phyloP scores from a whole-genome alignment of 2,329 filamentous ascomycete species.

The Claviceps monticola region DNA sequence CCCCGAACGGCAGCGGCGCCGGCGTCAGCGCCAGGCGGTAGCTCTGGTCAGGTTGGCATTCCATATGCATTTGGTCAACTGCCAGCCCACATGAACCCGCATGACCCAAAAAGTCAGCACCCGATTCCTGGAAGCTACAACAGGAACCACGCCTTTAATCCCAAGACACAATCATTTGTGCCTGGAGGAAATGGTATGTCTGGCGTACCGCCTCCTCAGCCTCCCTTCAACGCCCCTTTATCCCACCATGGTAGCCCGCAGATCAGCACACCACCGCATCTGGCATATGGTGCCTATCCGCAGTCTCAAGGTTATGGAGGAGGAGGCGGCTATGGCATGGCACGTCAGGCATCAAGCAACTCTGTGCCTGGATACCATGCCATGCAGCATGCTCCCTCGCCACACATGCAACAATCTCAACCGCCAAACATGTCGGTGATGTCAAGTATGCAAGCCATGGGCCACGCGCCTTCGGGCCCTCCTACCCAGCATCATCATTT shows the following conservation, averaged over 20 bases:
- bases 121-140: slow-evolving; percentile 75
- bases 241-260: slow-evolving; percentile 41
- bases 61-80: slow-evolving; percentile 72
- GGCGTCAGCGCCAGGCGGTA: slow-evolving; percentile 14
- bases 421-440: slow-evolving; percentile 7
- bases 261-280: slow-evolving; percentile 36
- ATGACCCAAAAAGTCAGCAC: slow-evolving; percentile 63
- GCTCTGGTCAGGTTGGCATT: slow-evolving; percentile 18
- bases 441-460: slow-evolving; percentile 16
- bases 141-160: slow-evolving; percentile 72
- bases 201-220: slow-evolving; percentile 32
- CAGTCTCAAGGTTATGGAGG: slow-evolving; percentile 33
- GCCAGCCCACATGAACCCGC: slow-evolving; percentile 53
- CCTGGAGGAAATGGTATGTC: slow-evolving; percentile 42
- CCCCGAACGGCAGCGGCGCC: slow-evolving; percentile 13
- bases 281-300: slow-evolving; percentile 35
- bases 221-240: slow-evolving; percentile 32
- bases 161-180: slow-evolving; percentile 84
- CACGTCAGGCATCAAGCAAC: slow-evolving; percentile 40
- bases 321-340: slow-evolving; percentile 39
- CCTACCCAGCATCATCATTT: slow-evolving; percentile 22
- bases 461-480: slow-evolving; percentile 22
- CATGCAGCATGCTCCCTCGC: slow-evolving; percentile 25
- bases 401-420: slow-evolving; percentile 11
- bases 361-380: slow-evolving; percentile 37